Conservation (phyloP, 2,329 filamentous ascomycete species). For the Emericellopsis atlantica region DNA sequence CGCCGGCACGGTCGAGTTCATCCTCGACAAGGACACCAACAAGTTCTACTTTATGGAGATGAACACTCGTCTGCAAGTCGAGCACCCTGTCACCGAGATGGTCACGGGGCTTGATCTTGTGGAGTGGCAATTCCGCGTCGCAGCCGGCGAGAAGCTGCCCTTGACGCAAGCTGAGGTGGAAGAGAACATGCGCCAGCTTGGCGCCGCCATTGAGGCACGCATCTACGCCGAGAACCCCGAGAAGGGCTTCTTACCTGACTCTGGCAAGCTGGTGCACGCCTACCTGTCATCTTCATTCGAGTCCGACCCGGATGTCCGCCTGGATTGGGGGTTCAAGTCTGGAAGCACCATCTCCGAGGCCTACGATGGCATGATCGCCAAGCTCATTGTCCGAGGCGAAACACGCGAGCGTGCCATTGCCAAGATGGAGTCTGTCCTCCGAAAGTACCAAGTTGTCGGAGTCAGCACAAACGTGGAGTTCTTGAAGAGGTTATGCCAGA, state of each 20-base stretch:
- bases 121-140: constrained; percentile 85
- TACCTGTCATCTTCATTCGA: constrained; percentile 52
- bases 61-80: constrained; percentile 85
- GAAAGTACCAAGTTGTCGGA: constrained; percentile 85
- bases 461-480: constrained; percentile 96
- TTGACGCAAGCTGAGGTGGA: constrained; percentile 54
- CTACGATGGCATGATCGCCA: constrained; percentile 98
- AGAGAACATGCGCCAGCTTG: constrained; percentile 57
- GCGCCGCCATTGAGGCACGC: constrained; percentile 86
- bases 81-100: constrained; percentile 80
- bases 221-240: constrained; percentile 96
- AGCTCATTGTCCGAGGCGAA: constrained; percentile 80
- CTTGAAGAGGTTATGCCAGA: constrained; percentile 74
- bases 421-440: constrained; percentile 67
- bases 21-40: constrained; percentile 71
- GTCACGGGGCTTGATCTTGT: constrained; percentile 66
- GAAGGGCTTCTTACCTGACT: constrained; percentile 87
- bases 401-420: constrained; percentile 71
- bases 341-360: constrained; percentile 88
- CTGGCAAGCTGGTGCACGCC: constrained; percentile 75
- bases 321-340: constrained; percentile 85
- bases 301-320: constrained; percentile 60
- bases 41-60: constrained; percentile 77
- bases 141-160: constrained; percentile 42
- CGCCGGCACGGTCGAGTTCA: constrained; percentile 82